These are phyloP conservation scores for Pugionium cornutum DNA, from an alignment of 345 rosid species.

Conservation along the genomic window DNA sequence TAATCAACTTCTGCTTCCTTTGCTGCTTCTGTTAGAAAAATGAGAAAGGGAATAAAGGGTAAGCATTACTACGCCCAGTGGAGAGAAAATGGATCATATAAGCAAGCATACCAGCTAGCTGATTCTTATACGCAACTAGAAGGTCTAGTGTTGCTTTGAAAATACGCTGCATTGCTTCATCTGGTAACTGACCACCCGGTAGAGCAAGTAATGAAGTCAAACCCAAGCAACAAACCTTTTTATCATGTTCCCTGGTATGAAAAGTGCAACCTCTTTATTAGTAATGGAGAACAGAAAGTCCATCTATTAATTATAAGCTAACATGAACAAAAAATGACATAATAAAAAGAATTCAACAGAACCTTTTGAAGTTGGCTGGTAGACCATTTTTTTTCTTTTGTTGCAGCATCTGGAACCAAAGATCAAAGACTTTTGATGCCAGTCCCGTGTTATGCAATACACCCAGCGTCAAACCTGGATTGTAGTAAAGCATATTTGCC, in stretches of 20 bases:
- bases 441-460: constrained; percentile 83
- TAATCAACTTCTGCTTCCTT: constrained; percentile 78
- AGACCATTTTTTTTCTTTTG: constrained; percentile 86
- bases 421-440: constrained; percentile 67
- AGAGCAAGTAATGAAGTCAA: constrained; percentile 83
- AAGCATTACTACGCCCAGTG: constrained; percentile 15
- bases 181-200: constrained; percentile 81
- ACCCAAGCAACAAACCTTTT: constrained; percentile 98
- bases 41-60: constrained; percentile 4
- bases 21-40: constrained; percentile 65
- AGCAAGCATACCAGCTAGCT: constrained; percentile 76
- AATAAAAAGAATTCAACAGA: constrained; percentile 5
- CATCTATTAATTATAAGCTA: constrained; percentile 4
- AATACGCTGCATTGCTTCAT: constrained; percentile 83
- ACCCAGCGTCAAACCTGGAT: constrained; percentile 71
- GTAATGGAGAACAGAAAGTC: neutral
- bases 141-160: constrained; percentile 88
- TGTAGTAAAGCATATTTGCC: constrained; percentile 93
- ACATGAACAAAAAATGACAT: constrained; percentile 8
- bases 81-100: constrained; percentile 10
- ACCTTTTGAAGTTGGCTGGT: constrained; percentile 86
- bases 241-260: constrained; percentile 80
- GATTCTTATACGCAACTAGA: constrained; percentile 84
- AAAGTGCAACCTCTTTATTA: constrained; percentile 11
- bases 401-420: constrained; percentile 97